phyloP scores from a whole-genome alignment of 108 stramenopile genomes.

The Cylindrotheca fusiformis region DNA sequence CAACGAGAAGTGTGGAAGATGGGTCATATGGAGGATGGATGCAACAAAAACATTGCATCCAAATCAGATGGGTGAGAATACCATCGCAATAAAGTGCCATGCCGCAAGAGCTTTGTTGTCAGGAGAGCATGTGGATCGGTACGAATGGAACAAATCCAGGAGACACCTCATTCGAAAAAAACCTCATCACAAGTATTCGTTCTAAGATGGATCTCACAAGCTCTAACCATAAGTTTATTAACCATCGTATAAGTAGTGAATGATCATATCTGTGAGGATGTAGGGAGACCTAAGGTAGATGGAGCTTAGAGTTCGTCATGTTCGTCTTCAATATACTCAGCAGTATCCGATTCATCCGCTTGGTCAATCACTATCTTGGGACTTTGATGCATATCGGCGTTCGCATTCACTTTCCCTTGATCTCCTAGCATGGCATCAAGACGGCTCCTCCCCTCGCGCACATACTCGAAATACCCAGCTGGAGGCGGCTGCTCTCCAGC shows the following conservation, averaged over 20 bases:
- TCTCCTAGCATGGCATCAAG: constrained; percentile 8
- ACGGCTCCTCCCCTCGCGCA: constrained; percentile 22
- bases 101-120: constrained; percentile 48
- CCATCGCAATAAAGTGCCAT: constrained; percentile 55
- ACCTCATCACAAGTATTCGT: not conserved
- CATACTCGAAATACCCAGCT: no score
- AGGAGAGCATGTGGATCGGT: constrained; percentile 41
- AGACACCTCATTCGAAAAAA: constrained; percentile 7
- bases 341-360: no score
- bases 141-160: constrained; percentile 32
- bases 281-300: no score
- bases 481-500: not conserved
- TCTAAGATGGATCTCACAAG: not conserved
- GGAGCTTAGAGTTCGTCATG: no score
- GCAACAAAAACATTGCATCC: constrained; percentile 64
- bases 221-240: no score
- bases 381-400: no score
- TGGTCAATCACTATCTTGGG: no score
- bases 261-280: no score
- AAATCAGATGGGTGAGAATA: constrained; percentile 39
- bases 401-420: no score
- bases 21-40: constrained; percentile 59
- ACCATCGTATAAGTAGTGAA: not conserved
- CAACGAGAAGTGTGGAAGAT: constrained; percentile 20
- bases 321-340: no score